Conservation (phyloP, 2,329 filamentous ascomycete species). For the Colletotrichum somersetense region DNA sequence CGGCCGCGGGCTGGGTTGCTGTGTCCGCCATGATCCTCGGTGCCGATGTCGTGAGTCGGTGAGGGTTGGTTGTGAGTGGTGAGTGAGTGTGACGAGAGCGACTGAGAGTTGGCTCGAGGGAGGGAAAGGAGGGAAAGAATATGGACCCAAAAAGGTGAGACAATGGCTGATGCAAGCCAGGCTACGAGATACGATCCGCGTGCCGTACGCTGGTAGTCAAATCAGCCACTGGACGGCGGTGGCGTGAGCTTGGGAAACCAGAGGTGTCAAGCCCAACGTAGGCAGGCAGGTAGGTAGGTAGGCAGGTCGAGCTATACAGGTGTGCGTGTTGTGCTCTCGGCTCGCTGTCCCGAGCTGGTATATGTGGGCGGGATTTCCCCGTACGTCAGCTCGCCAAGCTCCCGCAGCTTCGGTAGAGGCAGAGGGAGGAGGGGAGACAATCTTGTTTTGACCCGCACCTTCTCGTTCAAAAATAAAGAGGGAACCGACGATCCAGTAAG, state of each 20-base stretch:
- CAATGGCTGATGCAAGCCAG: slow-evolving; percentile 27
- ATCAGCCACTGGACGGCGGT: slow-evolving; percentile 16
- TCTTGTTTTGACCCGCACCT: slow-evolving; percentile 23
- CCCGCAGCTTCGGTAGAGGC: slow-evolving; percentile 4
- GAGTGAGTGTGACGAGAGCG: neutral
- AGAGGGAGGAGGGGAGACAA: neutral
- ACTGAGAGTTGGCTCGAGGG: neutral
- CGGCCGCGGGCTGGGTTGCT: slow-evolving; percentile 5
- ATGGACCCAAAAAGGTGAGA: slow-evolving; percentile 20
- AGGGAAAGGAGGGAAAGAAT: neutral
- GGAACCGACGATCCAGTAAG: slow-evolving; percentile 3
- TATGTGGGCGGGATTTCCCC: slow-evolving; percentile 13
- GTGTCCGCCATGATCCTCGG: slow-evolving; percentile 27
- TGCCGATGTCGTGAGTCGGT: slow-evolving; percentile 16
- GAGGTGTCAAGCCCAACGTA: neutral
- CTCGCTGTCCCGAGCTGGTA: slow-evolving; percentile 6
- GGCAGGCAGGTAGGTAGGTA: neutral
- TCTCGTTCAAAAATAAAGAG: slow-evolving; percentile 2
- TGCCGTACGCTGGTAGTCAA: slow-evolving; percentile 21
- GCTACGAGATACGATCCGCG: slow-evolving; percentile 23
- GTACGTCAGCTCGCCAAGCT: slow-evolving; percentile 28
- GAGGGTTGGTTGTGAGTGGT: neutral
- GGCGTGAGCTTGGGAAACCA: slow-evolving; percentile 9
- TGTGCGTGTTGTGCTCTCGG: neutral
- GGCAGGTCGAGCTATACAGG: slow-evolving; percentile 1